phyloP scores from a whole-genome alignment of 2,329 filamentous ascomycete species.

The Dothideomycetes sp. region DNA sequence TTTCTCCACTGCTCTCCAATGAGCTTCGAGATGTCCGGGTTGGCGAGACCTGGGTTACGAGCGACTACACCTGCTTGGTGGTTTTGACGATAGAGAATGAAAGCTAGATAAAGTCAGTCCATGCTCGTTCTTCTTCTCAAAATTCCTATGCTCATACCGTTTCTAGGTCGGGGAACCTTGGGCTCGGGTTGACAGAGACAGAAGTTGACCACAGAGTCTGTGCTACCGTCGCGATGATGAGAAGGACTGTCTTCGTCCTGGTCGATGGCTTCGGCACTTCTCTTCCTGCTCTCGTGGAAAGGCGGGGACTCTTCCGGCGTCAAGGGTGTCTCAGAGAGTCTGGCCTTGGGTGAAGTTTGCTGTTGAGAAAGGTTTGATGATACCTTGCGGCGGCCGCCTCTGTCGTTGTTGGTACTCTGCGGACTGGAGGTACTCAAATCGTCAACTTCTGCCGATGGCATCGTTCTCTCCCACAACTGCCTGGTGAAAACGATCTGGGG shows the following conservation, averaged over 20 bases:
- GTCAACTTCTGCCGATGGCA: constrained; percentile 23
- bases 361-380: constrained; percentile 20
- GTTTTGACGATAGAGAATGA: constrained; percentile 94
- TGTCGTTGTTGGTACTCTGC: no score
- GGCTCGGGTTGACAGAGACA: constrained; percentile 63
- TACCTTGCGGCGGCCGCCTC: no score
- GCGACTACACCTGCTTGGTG: constrained; percentile 75
- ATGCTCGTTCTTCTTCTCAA: constrained; percentile 22
- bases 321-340: constrained; percentile 25
- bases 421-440: constrained; percentile 12
- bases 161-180: constrained; percentile 61
- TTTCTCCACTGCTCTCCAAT: constrained; percentile 88
- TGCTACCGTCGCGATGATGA: constrained; percentile 25
- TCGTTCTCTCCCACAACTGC: constrained; percentile 30
- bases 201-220: constrained; percentile 42
- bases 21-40: constrained; percentile 95
- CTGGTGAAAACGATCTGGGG: constrained; percentile 27
- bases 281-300: constrained; percentile 26
- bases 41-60: constrained; percentile 79
- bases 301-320: constrained; percentile 29
- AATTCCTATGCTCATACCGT: constrained; percentile 45
- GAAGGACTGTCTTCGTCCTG: constrained; percentile 24
- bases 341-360: constrained; percentile 22
- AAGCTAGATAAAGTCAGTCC: constrained; percentile 53
- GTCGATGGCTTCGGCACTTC: constrained; percentile 24